Percentiles rank a stretch among this genome's conserved stretches.
Evolutionary conservation across 352 stramenopile species (phyloP).

Genomic region (Globisporangium echinulatum): DNA sequence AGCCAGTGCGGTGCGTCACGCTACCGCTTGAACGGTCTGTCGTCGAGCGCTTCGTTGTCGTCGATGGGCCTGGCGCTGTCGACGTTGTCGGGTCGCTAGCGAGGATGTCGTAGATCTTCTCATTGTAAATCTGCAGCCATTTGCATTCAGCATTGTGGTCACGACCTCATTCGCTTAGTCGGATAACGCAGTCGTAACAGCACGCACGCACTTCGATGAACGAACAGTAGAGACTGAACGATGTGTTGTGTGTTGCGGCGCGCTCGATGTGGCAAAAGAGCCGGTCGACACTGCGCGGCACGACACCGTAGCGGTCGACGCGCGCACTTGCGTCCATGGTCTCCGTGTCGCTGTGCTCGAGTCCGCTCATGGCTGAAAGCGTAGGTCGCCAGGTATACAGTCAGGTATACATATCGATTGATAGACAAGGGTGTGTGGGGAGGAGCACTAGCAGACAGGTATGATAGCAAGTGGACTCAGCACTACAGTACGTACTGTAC

Average conservation of each 20-base stretch:
- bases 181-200: too few relatives aligned
- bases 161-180: too few relatives aligned
- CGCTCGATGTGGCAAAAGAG: conserved; percentile 43
- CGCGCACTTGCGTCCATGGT: background rate
- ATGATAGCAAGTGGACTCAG: background rate
- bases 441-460: background rate
- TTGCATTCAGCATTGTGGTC: background rate
- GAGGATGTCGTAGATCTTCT: conserved; percentile 74
- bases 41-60: conserved; percentile 12
- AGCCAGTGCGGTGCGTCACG: conserved; percentile 28
- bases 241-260: conserved; percentile 12
- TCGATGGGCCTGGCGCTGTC: background rate
- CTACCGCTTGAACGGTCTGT: conserved; percentile 2
- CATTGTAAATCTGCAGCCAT: conserved; percentile 59
- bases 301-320: conserved; percentile 26
- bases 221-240: conserved; percentile 54
- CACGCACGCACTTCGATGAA: conserved; percentile 44
- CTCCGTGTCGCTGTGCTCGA: conserved; percentile 19
- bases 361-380: conserved; percentile 49
- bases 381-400: too few relatives aligned
- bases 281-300: conserved; percentile 47
- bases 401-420: too few relatives aligned
- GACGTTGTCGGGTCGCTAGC: conserved; percentile 13
- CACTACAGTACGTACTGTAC: conserved; percentile 29
- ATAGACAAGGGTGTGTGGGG: too few relatives aligned